Base-by-base conservation (phyloP, 768 basidiomycete species). In the Boletus reticulatus region DNA sequence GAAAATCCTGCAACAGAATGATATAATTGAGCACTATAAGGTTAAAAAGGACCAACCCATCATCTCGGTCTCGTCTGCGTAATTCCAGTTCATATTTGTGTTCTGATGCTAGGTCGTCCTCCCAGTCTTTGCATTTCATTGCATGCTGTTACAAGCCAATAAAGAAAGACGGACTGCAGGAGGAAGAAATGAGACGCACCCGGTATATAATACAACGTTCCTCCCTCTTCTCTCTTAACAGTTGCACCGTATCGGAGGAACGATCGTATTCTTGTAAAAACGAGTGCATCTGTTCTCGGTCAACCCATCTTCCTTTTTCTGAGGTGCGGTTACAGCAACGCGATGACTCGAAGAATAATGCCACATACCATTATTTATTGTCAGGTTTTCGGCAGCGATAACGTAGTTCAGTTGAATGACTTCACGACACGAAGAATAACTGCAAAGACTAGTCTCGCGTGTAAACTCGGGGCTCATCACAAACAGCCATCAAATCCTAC, bases 1-100 rank as follows among this genome's bases (percentile, higher is more conserved):
- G 8, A 63, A 49, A n/a, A 63, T 62, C 5, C 62, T 63, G 29
- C 3, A 2, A 22, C 14, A 36, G 17, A 2, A 9, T 20, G 20
- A 16, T 4, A 37, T n/a, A 31, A 8, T 41, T 4, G 17, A 42
- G 3, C 4, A 19, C 11, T 16, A 1, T 1, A 20, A 37, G 9
- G 11, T 4, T 4, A 41, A 22, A 27, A 19, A 20, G 14, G 2
- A 34, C 52, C 12, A 3, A 54, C 61, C 24, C 32, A 4, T 43
- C 9, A 13, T 20, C 11, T 43, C 56, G 50, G 14, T 47, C 22
- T 10, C 24, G 9, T 43, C 55, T 13, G 24, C 39, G 38, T 0
- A 9, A 9, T 10, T 48, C 42, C 9, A 55, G 47, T 17, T 43
- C 31, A 17, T 1, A 9, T n/a, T 24, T 49, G 19, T 13, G 53